Evolutionary conservation across 1,284 basidiomycete genomes (phyloP).

Genomic region (Cutaneotrichosporon cutaneum): DNA sequence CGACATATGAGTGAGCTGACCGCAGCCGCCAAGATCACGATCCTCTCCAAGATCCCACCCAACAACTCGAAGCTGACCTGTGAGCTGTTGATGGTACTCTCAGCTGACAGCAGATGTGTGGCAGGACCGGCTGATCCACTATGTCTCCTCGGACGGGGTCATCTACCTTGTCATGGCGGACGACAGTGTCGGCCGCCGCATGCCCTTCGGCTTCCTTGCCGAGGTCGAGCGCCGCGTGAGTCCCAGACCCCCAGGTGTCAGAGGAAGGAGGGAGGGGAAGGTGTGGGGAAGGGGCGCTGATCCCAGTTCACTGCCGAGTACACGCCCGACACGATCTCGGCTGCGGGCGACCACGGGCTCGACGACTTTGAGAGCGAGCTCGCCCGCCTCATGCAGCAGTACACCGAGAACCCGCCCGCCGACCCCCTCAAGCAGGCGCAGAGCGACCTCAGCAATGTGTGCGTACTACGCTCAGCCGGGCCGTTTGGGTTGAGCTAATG

Average conservation of each 20-base stretch:
- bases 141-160: constrained; percentile 80
- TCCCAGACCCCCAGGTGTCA: not conserved
- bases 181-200: constrained; percentile 80
- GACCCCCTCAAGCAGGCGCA: constrained; percentile 90
- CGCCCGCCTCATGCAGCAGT: constrained; percentile 71
- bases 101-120: constrained; percentile 64
- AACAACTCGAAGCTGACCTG: constrained; percentile 27
- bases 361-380: constrained; percentile 54
- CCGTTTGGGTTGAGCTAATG: constrained; percentile 1
- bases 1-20: too few relatives aligned
- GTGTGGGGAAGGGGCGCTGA: too few relatives aligned
- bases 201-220: constrained; percentile 89
- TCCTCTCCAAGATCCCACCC: constrained; percentile 71
- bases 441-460: constrained; percentile 81
- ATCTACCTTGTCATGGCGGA: constrained; percentile 92
- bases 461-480: constrained; percentile 22
- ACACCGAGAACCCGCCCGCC: constrained; percentile 82
- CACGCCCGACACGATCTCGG: constrained; percentile 50
- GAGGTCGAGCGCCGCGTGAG: constrained; percentile 71
- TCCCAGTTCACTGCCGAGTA: constrained; percentile 61
- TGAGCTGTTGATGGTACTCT: not conserved
- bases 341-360: constrained; percentile 53
- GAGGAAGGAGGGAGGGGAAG: too few relatives aligned
- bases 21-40: constrained; percentile 75
- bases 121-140: constrained; percentile 96